Percentiles rank a stretch among this genome's conserved stretches.
Conservation (phyloP, 2,329 filamentous ascomycete species). For the Davidsoniella eucalypti region DNA sequence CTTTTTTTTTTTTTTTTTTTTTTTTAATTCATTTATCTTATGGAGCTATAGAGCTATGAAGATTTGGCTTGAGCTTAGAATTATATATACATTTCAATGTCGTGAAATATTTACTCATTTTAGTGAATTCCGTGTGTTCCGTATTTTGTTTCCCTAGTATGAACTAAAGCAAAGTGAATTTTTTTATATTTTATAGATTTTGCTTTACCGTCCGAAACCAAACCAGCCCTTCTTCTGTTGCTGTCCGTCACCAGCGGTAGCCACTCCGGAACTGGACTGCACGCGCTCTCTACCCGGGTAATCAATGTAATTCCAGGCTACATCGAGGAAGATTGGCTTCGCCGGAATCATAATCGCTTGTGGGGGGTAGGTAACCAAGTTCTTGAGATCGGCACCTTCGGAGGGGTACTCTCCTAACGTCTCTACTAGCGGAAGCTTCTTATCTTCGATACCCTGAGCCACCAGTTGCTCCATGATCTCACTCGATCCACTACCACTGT, state of each 20-base stretch:
- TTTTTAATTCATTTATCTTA: no score
- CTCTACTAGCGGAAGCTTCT: constrained; percentile 47
- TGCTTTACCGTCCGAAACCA: constrained; percentile 42
- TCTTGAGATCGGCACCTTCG: constrained; percentile 50
- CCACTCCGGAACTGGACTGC: constrained; percentile 13
- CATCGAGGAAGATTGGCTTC: constrained; percentile 90
- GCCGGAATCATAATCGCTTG: constrained; percentile 69
- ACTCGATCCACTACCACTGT: constrained; percentile 24
- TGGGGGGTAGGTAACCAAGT: constrained; percentile 71
- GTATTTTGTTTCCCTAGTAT: neutral
- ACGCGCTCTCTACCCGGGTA: constrained; percentile 50
- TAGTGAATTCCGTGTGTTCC: neutral
- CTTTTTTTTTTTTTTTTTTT: no score
- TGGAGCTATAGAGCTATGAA: no score
- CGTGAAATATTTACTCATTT: no score
- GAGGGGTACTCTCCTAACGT: constrained; percentile 59
- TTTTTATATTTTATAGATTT: no score
- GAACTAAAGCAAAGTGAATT: neutral
- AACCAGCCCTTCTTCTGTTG: constrained; percentile 61
- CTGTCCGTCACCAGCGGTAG: constrained; percentile 20
- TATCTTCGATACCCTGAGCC: neutral
- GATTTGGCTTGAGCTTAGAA: no score
- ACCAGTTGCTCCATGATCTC: constrained; percentile 11
- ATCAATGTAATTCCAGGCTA: constrained; percentile 94
- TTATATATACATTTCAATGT: no score